These are phyloP conservation scores for Lophiotrema nucula DNA, from an alignment of 495 filamentous ascomycete genomes.

Conservation along the genomic window DNA sequence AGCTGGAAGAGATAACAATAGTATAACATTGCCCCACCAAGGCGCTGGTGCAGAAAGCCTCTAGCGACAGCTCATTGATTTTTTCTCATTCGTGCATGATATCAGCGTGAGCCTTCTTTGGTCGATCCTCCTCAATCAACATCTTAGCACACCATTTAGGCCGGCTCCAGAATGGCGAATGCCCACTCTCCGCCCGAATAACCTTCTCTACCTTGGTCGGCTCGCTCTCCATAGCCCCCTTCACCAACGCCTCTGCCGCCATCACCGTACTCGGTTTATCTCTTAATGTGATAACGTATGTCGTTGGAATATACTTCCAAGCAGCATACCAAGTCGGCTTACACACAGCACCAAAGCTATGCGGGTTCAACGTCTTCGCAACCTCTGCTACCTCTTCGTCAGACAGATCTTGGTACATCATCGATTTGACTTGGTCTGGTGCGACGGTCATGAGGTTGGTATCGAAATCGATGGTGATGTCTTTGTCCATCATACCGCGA, in stretches of 20 bases:
- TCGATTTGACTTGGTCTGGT: conserved; percentile 8
- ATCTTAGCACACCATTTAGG: conserved; percentile 17
- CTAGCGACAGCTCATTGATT: no score
- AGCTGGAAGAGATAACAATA: no score
- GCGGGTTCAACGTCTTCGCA: conserved; percentile 1
- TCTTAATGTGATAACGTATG: conserved; percentile 4
- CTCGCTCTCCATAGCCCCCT: conserved; percentile 35
- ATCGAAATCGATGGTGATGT: neutral
- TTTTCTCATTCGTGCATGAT: no score
- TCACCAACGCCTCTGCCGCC: conserved; percentile 4
- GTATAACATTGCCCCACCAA: no score
- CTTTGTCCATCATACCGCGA: neutral
- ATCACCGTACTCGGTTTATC: conserved; percentile 15
- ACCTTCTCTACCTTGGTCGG: conserved; percentile 12
- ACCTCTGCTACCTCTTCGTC: conserved; percentile 11
- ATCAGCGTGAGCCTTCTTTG: neutral
- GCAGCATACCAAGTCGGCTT: conserved; percentile 19
- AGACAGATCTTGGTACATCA: conserved; percentile 25
- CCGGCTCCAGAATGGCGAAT: conserved; percentile 15
- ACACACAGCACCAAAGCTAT: conserved; percentile 6
- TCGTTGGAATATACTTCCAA: conserved; percentile 21
- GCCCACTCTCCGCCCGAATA: conserved; percentile 9
- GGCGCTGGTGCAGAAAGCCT: no score
- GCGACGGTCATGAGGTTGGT: neutral
- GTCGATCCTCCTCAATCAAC: conserved; percentile 4